Conservation (phyloP, 176 grass and related monocot genomes). For the Carex parvula region DNA sequence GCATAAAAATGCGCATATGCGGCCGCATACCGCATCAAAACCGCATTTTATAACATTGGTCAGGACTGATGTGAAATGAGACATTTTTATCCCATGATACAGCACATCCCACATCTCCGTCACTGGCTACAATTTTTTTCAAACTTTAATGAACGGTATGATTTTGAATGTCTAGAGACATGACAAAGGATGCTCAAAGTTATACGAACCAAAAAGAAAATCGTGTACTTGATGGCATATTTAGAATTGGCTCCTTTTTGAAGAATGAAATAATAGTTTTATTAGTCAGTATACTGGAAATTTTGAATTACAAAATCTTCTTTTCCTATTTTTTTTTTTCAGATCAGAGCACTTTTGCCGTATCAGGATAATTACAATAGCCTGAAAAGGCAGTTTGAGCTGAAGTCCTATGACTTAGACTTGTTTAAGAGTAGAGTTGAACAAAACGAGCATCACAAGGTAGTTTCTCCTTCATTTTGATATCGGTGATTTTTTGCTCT, state of each 20-base stretch:
- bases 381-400: slow-evolving; percentile 83
- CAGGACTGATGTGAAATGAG: neutral
- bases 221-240: neutral
- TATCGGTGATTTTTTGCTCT: neutral
- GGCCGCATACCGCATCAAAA: no score
- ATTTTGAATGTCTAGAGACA: neutral
- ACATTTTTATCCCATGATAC: neutral
- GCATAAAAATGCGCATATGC: no score
- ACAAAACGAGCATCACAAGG: slow-evolving; percentile 99
- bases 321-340: slow-evolving; percentile 22
- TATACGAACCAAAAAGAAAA: neutral
- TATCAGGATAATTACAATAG: slow-evolving; percentile 55
- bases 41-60: no score
- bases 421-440: slow-evolving; percentile 88
- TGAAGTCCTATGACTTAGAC: slow-evolving; percentile 91
- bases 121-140: neutral
- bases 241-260: neutral
- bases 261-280: neutral
- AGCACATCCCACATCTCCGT: neutral
- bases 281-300: neutral
- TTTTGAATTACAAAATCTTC: neutral
- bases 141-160: neutral
- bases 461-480: slow-evolving; percentile 28
- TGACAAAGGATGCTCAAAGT: neutral
- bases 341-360: slow-evolving; percentile 66